phyloP scores from a whole-genome alignment of 129 eudicot genomes.

The Heracleum sosnowskyi region DNA sequence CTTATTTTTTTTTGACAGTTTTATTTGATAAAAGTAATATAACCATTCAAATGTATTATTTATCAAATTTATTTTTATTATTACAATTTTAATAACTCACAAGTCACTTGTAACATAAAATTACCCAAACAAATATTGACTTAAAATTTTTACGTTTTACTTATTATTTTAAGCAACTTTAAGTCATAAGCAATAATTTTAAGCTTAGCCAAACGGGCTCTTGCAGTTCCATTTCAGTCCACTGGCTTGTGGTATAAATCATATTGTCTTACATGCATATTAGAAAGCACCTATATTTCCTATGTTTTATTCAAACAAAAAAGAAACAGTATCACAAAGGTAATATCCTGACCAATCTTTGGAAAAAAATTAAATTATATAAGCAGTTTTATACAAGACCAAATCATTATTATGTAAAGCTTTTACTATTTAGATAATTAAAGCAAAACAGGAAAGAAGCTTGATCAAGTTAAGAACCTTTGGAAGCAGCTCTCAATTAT shows the following conservation, averaged over 20 bases:
- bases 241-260: neutral
- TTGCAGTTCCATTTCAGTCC: neutral
- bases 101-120: too few species aligned
- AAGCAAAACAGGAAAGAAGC: neutral
- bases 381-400: neutral
- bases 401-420: neutral
- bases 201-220: too few species aligned
- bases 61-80: too few species aligned
- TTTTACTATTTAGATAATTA: neutral
- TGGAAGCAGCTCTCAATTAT: slow-evolving; percentile 83
- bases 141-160: too few species aligned
- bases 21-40: too few species aligned
- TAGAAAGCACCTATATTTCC: neutral
- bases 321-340: neutral
- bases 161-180: too few species aligned
- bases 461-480: slow-evolving; percentile 37
- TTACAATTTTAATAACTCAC: too few species aligned
- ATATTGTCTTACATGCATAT: neutral
- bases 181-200: too few species aligned
- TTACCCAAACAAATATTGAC: too few species aligned
- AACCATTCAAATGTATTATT: too few species aligned
- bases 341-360: neutral
- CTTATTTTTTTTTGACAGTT: too few species aligned
- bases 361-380: neutral
- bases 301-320: too few species aligned